Conservation (phyloP, 108 stramenopile species). For the Stephanodiscus minutulus region DNA sequence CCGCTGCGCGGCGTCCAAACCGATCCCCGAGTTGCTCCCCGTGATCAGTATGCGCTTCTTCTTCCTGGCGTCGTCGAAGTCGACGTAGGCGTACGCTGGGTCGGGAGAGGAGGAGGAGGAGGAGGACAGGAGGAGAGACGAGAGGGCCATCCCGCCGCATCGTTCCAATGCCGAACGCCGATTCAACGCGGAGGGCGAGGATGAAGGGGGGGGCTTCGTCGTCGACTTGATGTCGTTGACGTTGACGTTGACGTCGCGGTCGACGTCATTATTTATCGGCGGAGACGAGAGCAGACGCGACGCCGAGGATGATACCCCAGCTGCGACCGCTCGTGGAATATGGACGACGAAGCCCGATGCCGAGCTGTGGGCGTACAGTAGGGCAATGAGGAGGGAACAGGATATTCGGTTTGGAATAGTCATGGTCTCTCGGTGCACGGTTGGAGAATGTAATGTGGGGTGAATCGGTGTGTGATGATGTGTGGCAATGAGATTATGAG, state of each 20-base stretch:
- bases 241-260: neutral
- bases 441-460: too few relatives aligned
- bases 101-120: neutral
- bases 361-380: too few relatives aligned
- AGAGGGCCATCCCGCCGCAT: conserved; percentile 11
- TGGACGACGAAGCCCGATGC: too few relatives aligned
- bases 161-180: conserved; percentile 16
- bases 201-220: neutral
- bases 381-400: too few relatives aligned
- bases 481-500: too few relatives aligned
- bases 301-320: too few relatives aligned
- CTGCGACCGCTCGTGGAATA: too few relatives aligned
- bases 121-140: conserved; percentile 22
- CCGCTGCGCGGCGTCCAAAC: conserved; percentile 75
- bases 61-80: conserved; percentile 16
- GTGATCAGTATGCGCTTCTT: conserved; percentile 51
- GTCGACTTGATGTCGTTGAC: neutral
- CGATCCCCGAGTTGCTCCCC: conserved; percentile 74
- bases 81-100: conserved; percentile 1
- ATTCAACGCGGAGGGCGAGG: conserved; percentile 16
- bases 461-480: too few relatives aligned
- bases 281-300: too few relatives aligned
- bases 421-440: too few relatives aligned
- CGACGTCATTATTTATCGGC: neutral
- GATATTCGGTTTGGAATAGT: too few relatives aligned